Evolutionary conservation across 495 filamentous ascomycete species (phyloP), one percentile per base, ranked within the genome.

Genomic region (Jackrogersella minutella): DNA sequence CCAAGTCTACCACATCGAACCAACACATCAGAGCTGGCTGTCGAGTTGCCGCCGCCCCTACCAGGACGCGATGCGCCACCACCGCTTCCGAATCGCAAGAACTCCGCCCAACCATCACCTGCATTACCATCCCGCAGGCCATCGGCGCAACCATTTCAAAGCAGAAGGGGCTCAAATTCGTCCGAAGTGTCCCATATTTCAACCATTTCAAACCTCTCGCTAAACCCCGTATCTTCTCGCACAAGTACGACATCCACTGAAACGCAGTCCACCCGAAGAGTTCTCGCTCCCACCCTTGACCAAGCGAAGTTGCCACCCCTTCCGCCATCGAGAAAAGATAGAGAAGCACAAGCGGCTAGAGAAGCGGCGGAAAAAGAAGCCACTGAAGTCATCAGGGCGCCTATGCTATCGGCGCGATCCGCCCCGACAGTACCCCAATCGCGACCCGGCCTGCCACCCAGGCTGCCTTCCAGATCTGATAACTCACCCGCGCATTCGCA

Each of bases 281-380:
- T 78, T 16, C 70, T 85, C 9, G 80, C 84, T 0, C 83, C 84
- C 1, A 53, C 82, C 0, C 66, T 84, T 8, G 81, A 83, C 21
- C 74, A 79, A 52, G 77, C 82, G 5, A 81, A 80, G 28, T 75
- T 86, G 0, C 83, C 84, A 0, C 82, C 78, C 14, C 72, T 86
- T 6, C 81, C 79, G 0, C 80, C 80, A 3, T 79, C 77, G 3
- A 70, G 79, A 58, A 77, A 76, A 17, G 80, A 82, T 46, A 68
- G 73, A 7, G 80, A 84, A 44, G 80, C 80, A n/a, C 77, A 77
- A 53, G 62, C 58, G 13, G 78, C 78, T 7, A 78, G 69, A 43
- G 78, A 78, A 52, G 70, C 58, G 1, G 74, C 76, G 1, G 73
- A 71, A 47, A 68, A 56, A 28, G 71, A 77, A 44, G 69, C 50